Percentiles rank a stretch among this genome's conserved stretches.
phyloP scores from a whole-genome alignment of 495 filamentous ascomycete genomes.

The Cryomyces minteri region DNA sequence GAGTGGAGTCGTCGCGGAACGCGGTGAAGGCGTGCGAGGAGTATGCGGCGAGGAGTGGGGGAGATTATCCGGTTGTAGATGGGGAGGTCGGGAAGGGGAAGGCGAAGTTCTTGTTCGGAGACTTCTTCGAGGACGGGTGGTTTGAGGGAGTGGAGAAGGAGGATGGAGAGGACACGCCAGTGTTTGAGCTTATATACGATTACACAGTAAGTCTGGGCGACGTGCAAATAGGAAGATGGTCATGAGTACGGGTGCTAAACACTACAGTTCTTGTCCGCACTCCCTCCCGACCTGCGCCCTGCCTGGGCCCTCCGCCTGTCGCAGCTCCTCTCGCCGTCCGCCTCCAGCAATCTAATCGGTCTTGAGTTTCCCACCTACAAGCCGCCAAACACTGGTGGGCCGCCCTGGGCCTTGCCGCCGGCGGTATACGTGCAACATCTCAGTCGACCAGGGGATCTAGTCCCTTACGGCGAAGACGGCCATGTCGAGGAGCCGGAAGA shows the following conservation, averaged over 20 bases:
- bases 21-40: conserved; percentile 37
- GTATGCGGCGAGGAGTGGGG: conserved; percentile 15
- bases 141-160: conserved; percentile 10
- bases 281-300: conserved; percentile 42
- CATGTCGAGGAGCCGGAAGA: conserved; percentile 23
- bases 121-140: conserved; percentile 59
- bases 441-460: conserved; percentile 41
- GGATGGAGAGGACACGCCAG: conserved; percentile 24
- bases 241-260: neutral
- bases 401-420: conserved; percentile 46
- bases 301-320: conserved; percentile 51
- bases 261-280: conserved; percentile 60
- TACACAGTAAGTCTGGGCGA: conserved; percentile 42
- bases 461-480: conserved; percentile 40
- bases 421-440: conserved; percentile 50
- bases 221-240: neutral
- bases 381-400: conserved; percentile 38
- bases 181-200: conserved; percentile 69
- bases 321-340: conserved; percentile 38
- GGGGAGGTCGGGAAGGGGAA: conserved; percentile 29
- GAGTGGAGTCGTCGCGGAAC: conserved; percentile 43
- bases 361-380: conserved; percentile 69
- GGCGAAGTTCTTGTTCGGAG: conserved; percentile 41
- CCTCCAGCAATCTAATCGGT: conserved; percentile 47
- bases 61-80: conserved; percentile 28